Evolutionary conservation across 441 rosid species (phyloP), one percentile per base, ranked within the genome.

Genomic region (Euphorbia celastroides): DNA sequence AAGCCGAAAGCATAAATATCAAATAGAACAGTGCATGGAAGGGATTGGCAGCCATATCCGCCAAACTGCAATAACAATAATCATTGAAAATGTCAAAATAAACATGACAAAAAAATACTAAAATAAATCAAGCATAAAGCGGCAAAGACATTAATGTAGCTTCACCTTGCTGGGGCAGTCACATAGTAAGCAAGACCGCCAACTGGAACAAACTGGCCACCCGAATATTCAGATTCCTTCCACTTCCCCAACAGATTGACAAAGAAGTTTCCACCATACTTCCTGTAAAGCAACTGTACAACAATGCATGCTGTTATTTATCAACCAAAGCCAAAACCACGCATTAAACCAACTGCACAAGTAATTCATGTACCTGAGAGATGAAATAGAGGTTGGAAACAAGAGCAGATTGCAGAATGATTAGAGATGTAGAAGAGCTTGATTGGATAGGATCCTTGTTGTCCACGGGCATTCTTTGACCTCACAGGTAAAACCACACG

Each of bases 381-480:
- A 93, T 93, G 75, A 91, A 88, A 74, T 93, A 93, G 9, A 93
- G 84, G 36, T 91, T 93, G 64, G 99, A 81, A 55, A 93, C 99
- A 42, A 93, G 96, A 4, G 99, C 99, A 25, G 97, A 91, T 52
- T 93, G 99, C 51, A 93, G 75, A 69, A 88, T 88, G 67, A 88
- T 88, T 88, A 17, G 94, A 88, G 64, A 89, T 88, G 79, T 88
- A 88, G 78, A 88, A 88, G 58, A 88, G 77, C 76, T 88, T 88
- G 68, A 88, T 88, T 26, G 97, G 97, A 81, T 91, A 93, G 1
- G 98, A 93, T 13, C 98, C 98, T 78, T 93, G 98, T 54, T 88
- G 93, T 22, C 93, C 93, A 60, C 90, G 87, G 42, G 88, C 90
- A 81, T 77, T 87, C 84, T 85, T 87, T 11, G 93, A 87, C 70